phyloP scores from a whole-genome alignment of 2,329 filamentous ascomycete species.

The Ophiostoma piceae region DNA sequence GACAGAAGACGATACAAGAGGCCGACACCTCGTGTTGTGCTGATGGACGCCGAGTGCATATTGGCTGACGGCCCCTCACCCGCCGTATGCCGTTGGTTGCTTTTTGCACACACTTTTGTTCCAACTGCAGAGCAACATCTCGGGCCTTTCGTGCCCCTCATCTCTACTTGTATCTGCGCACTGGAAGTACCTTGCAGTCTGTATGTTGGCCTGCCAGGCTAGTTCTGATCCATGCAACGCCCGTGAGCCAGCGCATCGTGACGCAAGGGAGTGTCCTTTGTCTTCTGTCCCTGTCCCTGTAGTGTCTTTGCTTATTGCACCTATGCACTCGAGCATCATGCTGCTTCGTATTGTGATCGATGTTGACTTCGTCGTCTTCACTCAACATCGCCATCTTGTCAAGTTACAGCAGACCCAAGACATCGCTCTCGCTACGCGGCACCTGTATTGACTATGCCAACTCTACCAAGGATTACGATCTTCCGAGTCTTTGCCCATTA shows the following conservation, averaged over 20 bases:
- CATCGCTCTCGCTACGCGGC: neutral
- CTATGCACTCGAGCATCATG: neutral
- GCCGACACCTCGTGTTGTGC: neutral
- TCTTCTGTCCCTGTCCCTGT: neutral
- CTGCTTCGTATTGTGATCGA: neutral
- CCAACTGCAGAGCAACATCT: neutral
- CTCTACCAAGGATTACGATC: neutral
- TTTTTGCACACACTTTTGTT: neutral
- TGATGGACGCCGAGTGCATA: neutral
- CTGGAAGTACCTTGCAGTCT: conserved; percentile 3
- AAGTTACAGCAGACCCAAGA: neutral
- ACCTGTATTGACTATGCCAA: neutral
- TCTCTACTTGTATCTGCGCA: neutral
- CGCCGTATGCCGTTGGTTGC: neutral
- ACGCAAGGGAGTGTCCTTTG: neutral
- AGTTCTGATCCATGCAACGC: conserved; percentile 1
- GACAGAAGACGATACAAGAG: neutral
- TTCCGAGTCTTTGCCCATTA: neutral
- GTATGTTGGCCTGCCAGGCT: neutral
- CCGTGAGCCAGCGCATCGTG: conserved; percentile 4
- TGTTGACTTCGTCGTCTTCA: neutral
- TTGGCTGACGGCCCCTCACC: neutral
- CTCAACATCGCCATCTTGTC: no score
- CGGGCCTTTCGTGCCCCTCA: neutral
- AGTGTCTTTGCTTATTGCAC: neutral